Conservation (phyloP, 2,329 filamentous ascomycete genomes). For the Proliferodiscus dingleyae region DNA sequence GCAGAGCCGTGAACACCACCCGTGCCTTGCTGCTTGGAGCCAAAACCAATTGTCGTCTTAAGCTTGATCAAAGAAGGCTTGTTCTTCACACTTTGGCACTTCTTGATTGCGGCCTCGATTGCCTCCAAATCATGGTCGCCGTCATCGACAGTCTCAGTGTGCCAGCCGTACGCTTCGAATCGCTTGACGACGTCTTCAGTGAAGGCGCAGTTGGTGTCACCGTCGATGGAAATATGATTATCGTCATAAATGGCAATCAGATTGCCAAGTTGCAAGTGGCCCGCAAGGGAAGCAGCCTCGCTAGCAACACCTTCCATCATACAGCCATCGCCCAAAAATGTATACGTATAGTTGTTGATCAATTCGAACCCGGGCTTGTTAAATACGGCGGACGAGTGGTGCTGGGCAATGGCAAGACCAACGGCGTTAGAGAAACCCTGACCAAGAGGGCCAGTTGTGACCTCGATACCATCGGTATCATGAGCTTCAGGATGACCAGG, state of each 20-base stretch:
- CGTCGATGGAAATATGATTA: conserved; percentile 95
- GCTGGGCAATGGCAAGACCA: conserved; percentile 94
- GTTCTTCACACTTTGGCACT: conserved; percentile 82
- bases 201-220: conserved; percentile 92
- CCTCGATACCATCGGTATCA: conserved; percentile 94
- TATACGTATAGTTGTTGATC: conserved; percentile 94
- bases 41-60: conserved; percentile 94
- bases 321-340: conserved; percentile 96
- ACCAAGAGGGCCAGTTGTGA: conserved; percentile 95
- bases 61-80: conserved; percentile 98
- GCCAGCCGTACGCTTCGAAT: conserved; percentile 97
- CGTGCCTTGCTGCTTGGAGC: conserved; percentile 88
- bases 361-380: conserved; percentile 94
- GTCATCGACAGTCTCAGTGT: conserved; percentile 76
- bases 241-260: conserved; percentile 96
- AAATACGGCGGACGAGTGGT: conserved; percentile 83
- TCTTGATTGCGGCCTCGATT: conserved; percentile 84
- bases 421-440: conserved; percentile 98
- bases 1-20: conserved; percentile 94
- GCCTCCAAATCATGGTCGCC: conserved; percentile 82
- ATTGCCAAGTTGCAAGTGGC: conserved; percentile 96
- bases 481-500: conserved; percentile 95
- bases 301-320: conserved; percentile 96
- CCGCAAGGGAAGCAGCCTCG: conserved; percentile 87
- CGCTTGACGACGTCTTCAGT: conserved; percentile 94